Conservation (phyloP, 371 early-diverging fungal species). For the Mortierella sp. region DNA sequence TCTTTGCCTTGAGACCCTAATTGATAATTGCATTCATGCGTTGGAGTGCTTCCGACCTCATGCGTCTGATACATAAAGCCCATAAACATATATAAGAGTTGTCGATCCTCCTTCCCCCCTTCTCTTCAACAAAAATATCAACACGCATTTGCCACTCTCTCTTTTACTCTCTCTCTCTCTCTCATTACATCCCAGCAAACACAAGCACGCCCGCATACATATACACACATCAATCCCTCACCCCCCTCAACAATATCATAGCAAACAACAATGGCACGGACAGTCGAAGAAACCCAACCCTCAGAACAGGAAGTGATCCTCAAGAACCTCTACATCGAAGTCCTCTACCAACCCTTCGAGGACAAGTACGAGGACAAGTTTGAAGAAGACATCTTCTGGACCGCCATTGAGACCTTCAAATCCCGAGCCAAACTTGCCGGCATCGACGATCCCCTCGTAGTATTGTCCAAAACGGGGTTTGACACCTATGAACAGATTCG, state of each 20-base stretch:
- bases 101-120: background rate
- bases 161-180: too few relatives aligned
- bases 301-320: background rate
- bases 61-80: too few relatives aligned
- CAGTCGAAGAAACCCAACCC: background rate
- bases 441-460: slow-evolving; percentile 8
- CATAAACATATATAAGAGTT: too few relatives aligned
- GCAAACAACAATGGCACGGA: background rate
- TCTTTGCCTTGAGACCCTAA: too few relatives aligned
- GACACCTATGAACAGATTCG: slow-evolving; percentile 11
- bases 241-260: background rate
- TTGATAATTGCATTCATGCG: too few relatives aligned
- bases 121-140: too few relatives aligned
- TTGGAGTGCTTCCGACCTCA: too few relatives aligned
- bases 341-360: slow-evolving; percentile 11
- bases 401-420: slow-evolving; percentile 15
- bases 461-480: background rate
- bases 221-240: too few relatives aligned
- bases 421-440: background rate
- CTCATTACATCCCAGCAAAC: background rate
- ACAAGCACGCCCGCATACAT: background rate
- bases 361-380: slow-evolving; percentile 18
- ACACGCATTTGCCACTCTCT: too few relatives aligned
- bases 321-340: background rate
- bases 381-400: slow-evolving; percentile 11